Percentiles rank a stretch among this genome's conserved stretches.
These are phyloP conservation scores for Salinomyces thailandicus DNA, from an alignment of 2,329 filamentous ascomycete species.

Conservation along the genomic window DNA sequence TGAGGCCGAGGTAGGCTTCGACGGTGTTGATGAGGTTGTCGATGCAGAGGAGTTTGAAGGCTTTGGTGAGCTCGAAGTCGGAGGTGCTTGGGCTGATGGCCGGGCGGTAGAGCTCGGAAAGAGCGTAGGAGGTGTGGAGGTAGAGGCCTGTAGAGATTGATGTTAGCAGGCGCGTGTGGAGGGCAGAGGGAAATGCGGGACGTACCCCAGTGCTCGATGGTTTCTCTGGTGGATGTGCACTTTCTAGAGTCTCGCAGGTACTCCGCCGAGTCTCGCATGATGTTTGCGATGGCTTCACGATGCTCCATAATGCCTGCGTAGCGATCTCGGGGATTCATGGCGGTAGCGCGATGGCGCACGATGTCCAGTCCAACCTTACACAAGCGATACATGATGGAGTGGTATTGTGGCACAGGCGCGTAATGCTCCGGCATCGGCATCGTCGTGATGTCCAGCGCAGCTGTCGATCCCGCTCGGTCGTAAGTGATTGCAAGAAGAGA, in stretches of 20 bases:
- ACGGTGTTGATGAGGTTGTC: constrained; percentile 46
- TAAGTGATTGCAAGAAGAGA: constrained; percentile 54
- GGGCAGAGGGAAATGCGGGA: background rate
- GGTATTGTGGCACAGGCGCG: constrained; percentile 43
- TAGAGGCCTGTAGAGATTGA: constrained; percentile 32
- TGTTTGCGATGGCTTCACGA: constrained; percentile 46
- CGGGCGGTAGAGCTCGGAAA: constrained; percentile 51
- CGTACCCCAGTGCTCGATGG: constrained; percentile 47
- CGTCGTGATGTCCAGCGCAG: constrained; percentile 42
- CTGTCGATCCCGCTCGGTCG: constrained; percentile 46
- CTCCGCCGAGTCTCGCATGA: constrained; percentile 48
- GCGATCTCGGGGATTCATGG: constrained; percentile 44
- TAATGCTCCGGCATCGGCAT: constrained; percentile 27
- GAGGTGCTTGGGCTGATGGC: constrained; percentile 45
- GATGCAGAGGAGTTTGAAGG: constrained; percentile 45
- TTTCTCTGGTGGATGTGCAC: constrained; percentile 40
- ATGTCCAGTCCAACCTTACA: constrained; percentile 51
- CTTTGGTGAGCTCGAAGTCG: constrained; percentile 33
- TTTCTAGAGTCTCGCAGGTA: constrained; percentile 45
- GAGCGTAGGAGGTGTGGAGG: constrained; percentile 52
- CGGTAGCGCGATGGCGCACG: constrained; percentile 45
- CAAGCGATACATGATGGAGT: constrained; percentile 47
- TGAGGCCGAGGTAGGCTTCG: constrained; percentile 50
- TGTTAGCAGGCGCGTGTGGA: background rate
- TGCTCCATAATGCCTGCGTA: constrained; percentile 44